Evolutionary conservation across 257 asterid genomes (phyloP), one percentile per base, ranked within the genome.

Genomic region (Nicotiana knightiana): DNA sequence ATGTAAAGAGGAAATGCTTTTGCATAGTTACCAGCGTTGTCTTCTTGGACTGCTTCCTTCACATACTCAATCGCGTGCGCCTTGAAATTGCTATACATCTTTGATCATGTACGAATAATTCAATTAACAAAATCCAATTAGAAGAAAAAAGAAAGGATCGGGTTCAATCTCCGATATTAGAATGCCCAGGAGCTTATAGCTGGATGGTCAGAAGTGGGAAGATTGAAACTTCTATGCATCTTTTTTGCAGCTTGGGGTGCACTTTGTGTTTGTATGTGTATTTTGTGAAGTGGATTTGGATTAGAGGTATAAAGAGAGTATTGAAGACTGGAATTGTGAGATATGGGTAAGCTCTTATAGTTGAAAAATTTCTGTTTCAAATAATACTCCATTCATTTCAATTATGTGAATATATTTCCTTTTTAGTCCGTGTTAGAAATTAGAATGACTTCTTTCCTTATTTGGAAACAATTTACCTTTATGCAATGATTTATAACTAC

Each of bases 21-120:
- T 18, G 98, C 97, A 70, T 96, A 93, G 85, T 96, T 93, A 15
- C 99, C 99, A 33, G 95, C 89, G 85, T 96, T 94, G 82, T 96
- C 99, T 83, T 93, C 99, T 83, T 91, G 83, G 28, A 96, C 97
- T 3, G 99, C 99, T 85, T 93, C 96, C 81, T 92, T 88, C 17
- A 96, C 98, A 85, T 87, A 96, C 62, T 92, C 98, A 88, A 96
- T 94, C 73, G 99, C 99, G 84, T 93, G 98, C 85, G 93, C 99
- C 77, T 96, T 96, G 91, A 96, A 96, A 89, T 96, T 96, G 89
- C 97, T 93, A 76, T 96, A 96, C 99, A 96, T 96, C 81, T 61
- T 77, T 13, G 67, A 55, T 55, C 63, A 16, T 53, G 46, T 26
- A 30, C 7, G 33, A 30, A 16, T 9, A 67, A 32, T 7, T 21